A percentile compares a stretch with the other conserved stretches of the same genome.
Conservation (phyloP, 352 stramenopile species). For the Elongisporangium senticosum region DNA sequence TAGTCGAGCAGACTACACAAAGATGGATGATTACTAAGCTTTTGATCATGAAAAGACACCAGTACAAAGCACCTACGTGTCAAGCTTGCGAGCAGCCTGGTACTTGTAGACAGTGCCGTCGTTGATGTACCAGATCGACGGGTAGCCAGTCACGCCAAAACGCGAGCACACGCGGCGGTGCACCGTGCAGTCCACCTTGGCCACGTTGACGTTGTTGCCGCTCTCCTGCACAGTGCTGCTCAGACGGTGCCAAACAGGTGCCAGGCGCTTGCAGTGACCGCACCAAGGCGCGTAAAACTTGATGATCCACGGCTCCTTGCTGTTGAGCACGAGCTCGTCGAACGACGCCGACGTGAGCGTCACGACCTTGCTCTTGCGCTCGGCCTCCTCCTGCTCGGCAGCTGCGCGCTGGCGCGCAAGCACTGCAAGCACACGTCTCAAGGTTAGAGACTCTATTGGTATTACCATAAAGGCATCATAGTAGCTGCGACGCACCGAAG, state of each 20-base stretch:
- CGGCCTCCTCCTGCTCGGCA: conserved; percentile 48
- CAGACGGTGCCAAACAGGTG: conserved; percentile 68
- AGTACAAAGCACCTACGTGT: conserved; percentile 33
- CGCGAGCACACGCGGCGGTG: conserved; percentile 79
- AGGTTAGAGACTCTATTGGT: not conserved
- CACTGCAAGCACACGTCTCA: conserved; percentile 8
- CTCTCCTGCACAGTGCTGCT: conserved; percentile 63
- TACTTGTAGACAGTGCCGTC: conserved; percentile 76
- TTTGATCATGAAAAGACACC: not conserved
- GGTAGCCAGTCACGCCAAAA: conserved; percentile 78
- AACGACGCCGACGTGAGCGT: conserved; percentile 44
- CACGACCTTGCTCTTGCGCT: conserved; percentile 46
- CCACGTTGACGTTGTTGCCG: conserved; percentile 46
- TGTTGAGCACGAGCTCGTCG: conserved; percentile 49
- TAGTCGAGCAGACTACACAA: conserved; percentile 44
- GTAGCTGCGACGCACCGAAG: conserved; percentile 29
- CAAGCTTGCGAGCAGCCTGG: conserved; percentile 57
- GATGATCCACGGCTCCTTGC: conserved; percentile 67
- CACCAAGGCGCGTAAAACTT: conserved; percentile 84
- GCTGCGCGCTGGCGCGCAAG: conserved; percentile 27
- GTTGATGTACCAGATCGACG: conserved; percentile 71
- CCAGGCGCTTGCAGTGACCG: conserved; percentile 73
- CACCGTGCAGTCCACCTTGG: conserved; percentile 75
- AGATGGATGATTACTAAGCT: not conserved
- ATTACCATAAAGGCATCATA: not conserved